Base-by-base conservation (phyloP, 2,329 filamentous ascomycete species). In the Fusarium sp. region DNA sequence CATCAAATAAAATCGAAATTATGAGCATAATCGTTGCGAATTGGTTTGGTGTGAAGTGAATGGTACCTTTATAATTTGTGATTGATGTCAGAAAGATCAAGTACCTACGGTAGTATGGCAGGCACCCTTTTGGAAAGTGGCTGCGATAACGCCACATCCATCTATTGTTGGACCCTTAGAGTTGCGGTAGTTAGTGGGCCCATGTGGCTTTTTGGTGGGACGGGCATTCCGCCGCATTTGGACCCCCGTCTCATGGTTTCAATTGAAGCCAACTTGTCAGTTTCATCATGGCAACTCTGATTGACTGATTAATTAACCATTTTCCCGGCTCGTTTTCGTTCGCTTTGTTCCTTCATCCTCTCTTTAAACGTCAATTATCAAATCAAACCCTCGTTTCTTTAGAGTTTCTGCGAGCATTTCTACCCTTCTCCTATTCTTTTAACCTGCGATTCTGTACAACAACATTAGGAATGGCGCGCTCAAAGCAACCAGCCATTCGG, bases 401-500 rank as follows among this genome's bases (percentile, higher is more conserved):
- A 31, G 21, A 24, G 26, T 19, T 38, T 9, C 19, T 28, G 22
- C 57, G n/a, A 33, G 24, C 15, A 57, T 33, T 26, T 34, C 46
- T 49, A 10, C 22, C 33, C 26, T 24, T 17, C 14, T 28, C 28
- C 31, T 47, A 26, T 34, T 47, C 34, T 14, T 50, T 49, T 44
- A 43, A 51, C 21, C 22, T 10, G 3, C 26, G 13, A 21, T 49
- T 45, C 38, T 5, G 38, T 44, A 38, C 40, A 28, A 56, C 38
- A 21, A 42, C 49, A 28, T 28, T 43, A 24, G 31, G 43, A 68
- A 94, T 94, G 92, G 91, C 91, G 63, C 88, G 91, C 74, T 87
- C 86, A 57, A 94, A 94, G 80, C 90, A 92, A 80, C 82, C 86
- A 39, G 89, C 92, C 11, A 80, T 91, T 60, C 87, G 88, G 77